Evolutionary conservation across 106 monocot species (phyloP).

Genomic region (Dendrobium chrysotoxum): DNA sequence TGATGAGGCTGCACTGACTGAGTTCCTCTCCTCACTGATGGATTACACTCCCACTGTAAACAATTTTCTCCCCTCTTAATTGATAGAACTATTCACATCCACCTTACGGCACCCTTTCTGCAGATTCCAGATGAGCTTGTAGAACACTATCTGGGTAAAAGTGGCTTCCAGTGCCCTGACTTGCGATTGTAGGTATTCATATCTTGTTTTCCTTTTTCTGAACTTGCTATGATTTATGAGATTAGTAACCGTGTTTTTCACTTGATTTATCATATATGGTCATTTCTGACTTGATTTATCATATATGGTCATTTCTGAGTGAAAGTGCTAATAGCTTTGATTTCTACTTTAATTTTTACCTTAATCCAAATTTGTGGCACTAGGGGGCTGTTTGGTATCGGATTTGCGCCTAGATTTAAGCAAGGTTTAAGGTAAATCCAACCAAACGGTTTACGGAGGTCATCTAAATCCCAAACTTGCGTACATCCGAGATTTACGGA

Average conservation of each 20-base stretch:
- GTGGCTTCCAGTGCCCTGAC: conserved; percentile 95
- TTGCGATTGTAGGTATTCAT: conserved; percentile 57
- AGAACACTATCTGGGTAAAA: conserved; percentile 84
- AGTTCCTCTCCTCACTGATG: conserved; percentile 93
- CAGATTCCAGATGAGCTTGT: conserved; percentile 95
- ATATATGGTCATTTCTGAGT: not conserved
- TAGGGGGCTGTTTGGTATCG: too few species aligned
- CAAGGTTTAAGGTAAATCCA: too few species aligned
- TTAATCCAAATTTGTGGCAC: not conserved
- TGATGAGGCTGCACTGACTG: conserved; percentile 82
- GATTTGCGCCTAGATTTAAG: too few species aligned
- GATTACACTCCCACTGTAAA: conserved; percentile 88
- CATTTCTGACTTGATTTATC: not conserved
- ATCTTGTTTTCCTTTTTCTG: not conserved
- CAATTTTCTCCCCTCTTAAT: not conserved
- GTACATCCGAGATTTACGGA: too few species aligned
- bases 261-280: not conserved
- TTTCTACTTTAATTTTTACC: not conserved
- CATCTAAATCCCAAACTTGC: too few species aligned
- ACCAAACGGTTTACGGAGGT: too few species aligned
- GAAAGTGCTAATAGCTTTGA: not conserved
- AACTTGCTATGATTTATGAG: not conserved
- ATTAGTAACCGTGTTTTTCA: not conserved
- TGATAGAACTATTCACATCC: not conserved
- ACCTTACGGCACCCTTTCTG: not conserved